phyloP scores from a whole-genome alignment of 2,329 filamentous ascomycete species.

The Aureobasidium lini region DNA sequence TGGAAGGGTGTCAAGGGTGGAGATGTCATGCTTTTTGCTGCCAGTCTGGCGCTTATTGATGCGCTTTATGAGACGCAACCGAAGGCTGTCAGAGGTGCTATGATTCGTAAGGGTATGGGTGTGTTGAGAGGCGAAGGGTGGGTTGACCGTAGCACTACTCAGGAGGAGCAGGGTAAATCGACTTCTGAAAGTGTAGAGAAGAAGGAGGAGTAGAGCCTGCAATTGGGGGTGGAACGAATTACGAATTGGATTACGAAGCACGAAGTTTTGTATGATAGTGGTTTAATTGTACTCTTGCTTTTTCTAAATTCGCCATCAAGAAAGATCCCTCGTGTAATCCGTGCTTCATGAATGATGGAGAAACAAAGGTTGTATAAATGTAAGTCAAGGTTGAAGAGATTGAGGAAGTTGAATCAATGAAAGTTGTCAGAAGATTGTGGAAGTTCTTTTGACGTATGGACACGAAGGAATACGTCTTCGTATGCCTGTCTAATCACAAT shows the following conservation, averaged over 20 bases:
- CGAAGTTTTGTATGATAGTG: not conserved
- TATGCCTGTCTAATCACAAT: no score
- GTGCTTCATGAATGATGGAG: no score
- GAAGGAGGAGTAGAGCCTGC: constrained; percentile 10
- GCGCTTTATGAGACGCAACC: constrained; percentile 68
- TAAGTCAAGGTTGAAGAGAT: no score
- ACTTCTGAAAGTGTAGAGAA: not conserved
- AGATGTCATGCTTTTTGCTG: constrained; percentile 76
- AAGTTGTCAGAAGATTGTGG: no score
- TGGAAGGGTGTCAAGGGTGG: constrained; percentile 77
- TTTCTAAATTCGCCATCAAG: no score
- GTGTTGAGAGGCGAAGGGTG: constrained; percentile 60
- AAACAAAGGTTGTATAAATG: no score
- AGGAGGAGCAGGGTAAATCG: not conserved
- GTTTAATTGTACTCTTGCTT: no score
- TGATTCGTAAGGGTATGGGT: constrained; percentile 64
- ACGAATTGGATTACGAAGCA: not conserved
- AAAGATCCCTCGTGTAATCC: no score
- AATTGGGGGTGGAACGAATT: no score
- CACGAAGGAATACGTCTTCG: no score
- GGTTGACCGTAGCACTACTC: not conserved
- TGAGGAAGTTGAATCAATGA: no score
- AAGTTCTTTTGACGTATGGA: no score
- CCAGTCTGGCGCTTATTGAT: constrained; percentile 70
- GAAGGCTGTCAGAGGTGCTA: constrained; percentile 56